Percentiles rank a stretch among this genome's conserved stretches.
phyloP scores from a whole-genome alignment of 768 basidiomycete species.

The Cyathus striatus region DNA sequence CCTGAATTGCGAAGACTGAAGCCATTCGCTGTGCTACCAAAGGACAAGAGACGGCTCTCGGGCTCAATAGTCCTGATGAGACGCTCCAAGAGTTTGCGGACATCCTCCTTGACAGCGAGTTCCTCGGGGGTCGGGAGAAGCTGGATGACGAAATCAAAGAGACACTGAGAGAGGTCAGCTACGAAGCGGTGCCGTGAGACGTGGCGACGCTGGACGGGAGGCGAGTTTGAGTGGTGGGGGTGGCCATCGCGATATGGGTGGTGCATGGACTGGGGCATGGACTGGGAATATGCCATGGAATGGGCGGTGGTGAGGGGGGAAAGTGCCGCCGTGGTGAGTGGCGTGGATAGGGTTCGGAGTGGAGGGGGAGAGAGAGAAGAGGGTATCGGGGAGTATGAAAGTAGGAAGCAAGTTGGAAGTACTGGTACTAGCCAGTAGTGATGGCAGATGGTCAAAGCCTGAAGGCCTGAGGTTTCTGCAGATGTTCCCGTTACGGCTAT shows the following conservation, averaged over 20 bases:
- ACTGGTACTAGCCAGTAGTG: no score
- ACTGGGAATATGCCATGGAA: conserved; percentile 36
- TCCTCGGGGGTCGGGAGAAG: conserved; percentile 87
- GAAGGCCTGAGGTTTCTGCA: no score
- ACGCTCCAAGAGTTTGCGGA: conserved; percentile 89
- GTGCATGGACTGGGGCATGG: conserved; percentile 29
- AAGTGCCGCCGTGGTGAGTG: no score
- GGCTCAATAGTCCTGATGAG: conserved; percentile 95
- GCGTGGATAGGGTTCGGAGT: background rate
- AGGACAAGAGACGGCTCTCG: conserved; percentile 83
- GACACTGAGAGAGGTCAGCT: conserved; percentile 80
- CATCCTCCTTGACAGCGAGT: conserved; percentile 92
- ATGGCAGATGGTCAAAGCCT: no score
- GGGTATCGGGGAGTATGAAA: background rate
- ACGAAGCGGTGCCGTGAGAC: conserved; percentile 60
- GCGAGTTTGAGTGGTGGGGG: conserved; percentile 13
- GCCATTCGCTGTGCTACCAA: conserved; percentile 95
- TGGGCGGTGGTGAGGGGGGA: background rate
- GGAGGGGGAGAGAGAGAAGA: background rate
- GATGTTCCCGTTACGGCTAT: no score
- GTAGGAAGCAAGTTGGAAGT: no score
- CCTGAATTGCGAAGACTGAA: conserved; percentile 96
- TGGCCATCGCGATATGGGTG: conserved; percentile 30
- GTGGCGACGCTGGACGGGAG: conserved; percentile 34
- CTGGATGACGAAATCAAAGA: conserved; percentile 92